Conservation (phyloP, 345 rosid species). For the Boechera retrofracta region DNA sequence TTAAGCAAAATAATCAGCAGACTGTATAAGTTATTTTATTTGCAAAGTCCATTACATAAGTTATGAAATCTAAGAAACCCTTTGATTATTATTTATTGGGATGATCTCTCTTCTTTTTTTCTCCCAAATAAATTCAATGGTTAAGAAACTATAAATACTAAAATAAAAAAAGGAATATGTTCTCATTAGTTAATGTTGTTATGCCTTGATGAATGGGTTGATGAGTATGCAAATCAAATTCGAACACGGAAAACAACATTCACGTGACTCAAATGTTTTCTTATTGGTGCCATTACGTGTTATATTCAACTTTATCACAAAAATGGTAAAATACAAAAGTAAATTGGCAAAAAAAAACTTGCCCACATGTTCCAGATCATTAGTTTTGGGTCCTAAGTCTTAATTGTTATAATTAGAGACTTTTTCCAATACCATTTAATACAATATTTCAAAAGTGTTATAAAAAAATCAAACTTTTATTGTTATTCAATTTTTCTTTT, state of each 20-base stretch:
- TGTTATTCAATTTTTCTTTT: too few species aligned
- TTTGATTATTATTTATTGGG: neutral
- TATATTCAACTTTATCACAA: neutral
- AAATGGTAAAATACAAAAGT: neutral
- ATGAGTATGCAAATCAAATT: neutral
- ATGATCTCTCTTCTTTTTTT: too few species aligned
- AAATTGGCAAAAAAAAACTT: neutral
- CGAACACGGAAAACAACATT: constrained; percentile 10
- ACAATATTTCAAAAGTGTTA: too few species aligned
- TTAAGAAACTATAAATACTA: neutral
- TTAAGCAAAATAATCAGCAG: too few species aligned
- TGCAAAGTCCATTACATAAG: neutral
- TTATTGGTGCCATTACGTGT: neutral
- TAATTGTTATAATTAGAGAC: neutral
- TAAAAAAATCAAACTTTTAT: too few species aligned
- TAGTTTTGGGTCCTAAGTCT: neutral
- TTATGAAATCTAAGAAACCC: neutral
- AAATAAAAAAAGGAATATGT: neutral
- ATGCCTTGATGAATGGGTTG: neutral
- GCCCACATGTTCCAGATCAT: neutral
- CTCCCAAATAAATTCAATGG: neutral
- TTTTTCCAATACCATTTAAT: neutral
- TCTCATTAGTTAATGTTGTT: neutral
- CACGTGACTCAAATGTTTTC: constrained; percentile 9
- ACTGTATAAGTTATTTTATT: too few species aligned